Evolutionary conservation across 768 basidiomycete genomes (phyloP), one percentile per base, ranked within the genome.

Genomic region (Rhodotorula paludigena): DNA sequence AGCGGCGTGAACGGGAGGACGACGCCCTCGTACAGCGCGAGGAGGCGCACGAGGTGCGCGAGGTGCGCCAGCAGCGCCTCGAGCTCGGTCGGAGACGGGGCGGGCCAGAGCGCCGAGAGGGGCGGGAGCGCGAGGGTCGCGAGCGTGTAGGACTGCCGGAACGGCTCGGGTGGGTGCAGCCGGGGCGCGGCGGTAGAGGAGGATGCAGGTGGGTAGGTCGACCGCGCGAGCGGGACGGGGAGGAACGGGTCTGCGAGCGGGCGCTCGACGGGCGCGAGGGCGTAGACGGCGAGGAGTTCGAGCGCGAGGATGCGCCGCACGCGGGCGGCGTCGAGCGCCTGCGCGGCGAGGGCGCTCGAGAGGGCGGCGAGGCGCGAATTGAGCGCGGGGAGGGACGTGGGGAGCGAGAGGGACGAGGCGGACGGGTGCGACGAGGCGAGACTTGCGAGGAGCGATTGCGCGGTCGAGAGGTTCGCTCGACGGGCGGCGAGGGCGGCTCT

Each of bases 1-100:
- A 64, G 10, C 4, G 66, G 70, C 8, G 53, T 23, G 54, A 54
- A 68, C 7, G 71, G 71, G 4, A 72, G 51, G 3, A 30, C 5
- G 32, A 62, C 41, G 16, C 48, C 36, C 38, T 55, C 63, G 56
- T 72, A 72, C 14, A 68, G 45, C 5, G 71, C 71, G 25, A 72
- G 32, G 30, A 72, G 52, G 23, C 63, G 47, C 2, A 33, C 39
- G 33, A 72, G 59, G 35, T 68, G 63, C 0, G 30, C 2, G 35
- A 72, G 55, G 45, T 68, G 48, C 14, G 49, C 38, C 16, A 72
- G 60, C 18, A 65, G 38, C 9, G 71, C 56, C n/a, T 64, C 66
- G 66, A 68, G 54, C 1, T 45, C 20, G 1, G 32, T 3, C 1
- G 44, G 11, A 7, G 52, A 35, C 21, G 33, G 28, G n/a, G 60